Percentiles rank a stretch among this genome's conserved stretches.
Conservation (phyloP, 805 yeast genomes). For the Dipodascopsis tothii region DNA sequence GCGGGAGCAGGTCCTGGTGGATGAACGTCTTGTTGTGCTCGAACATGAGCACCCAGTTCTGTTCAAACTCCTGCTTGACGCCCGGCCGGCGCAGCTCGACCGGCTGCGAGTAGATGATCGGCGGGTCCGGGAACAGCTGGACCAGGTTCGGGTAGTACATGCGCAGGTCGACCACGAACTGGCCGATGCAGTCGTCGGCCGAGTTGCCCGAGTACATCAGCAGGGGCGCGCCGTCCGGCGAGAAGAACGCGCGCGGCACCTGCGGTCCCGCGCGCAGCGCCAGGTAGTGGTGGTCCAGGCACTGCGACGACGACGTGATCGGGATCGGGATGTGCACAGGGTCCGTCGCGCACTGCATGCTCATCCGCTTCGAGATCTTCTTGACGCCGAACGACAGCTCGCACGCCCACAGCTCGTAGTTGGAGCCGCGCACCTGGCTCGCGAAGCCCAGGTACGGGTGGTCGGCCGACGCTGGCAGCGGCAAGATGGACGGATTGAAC, state of each 20-base stretch:
- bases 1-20: slow-evolving; percentile 18
- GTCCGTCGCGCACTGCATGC: slow-evolving; percentile 21
- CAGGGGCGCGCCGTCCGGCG: slow-evolving; percentile 18
- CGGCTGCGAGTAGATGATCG: slow-evolving; percentile 8
- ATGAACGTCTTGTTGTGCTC: slow-evolving; percentile 16
- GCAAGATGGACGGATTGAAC: slow-evolving; percentile 17
- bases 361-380: slow-evolving; percentile 15
- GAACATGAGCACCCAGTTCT: slow-evolving; percentile 19
- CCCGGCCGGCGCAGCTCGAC: slow-evolving; percentile 19
- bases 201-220: slow-evolving; percentile 19
- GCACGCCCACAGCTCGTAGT: slow-evolving; percentile 15
- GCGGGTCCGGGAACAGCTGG: slow-evolving; percentile 13
- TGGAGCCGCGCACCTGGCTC: slow-evolving; percentile 10
- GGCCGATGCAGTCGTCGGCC: slow-evolving; percentile 14
- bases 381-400: slow-evolving; percentile 11
- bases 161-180: slow-evolving; percentile 19
- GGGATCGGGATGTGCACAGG: slow-evolving; percentile 7
- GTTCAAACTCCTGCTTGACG: slow-evolving; percentile 10
- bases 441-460: slow-evolving; percentile 20
- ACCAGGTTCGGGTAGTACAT: slow-evolving; percentile 9
- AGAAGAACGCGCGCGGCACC: slow-evolving; percentile 16
- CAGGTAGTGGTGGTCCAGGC: slow-evolving; percentile 14
- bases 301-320: slow-evolving; percentile 12
- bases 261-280: slow-evolving; percentile 20
- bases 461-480: slow-evolving; percentile 10